These are phyloP conservation scores for Clausena lansium DNA, from an alignment of 345 rosid genomes.

Conservation along the genomic window DNA sequence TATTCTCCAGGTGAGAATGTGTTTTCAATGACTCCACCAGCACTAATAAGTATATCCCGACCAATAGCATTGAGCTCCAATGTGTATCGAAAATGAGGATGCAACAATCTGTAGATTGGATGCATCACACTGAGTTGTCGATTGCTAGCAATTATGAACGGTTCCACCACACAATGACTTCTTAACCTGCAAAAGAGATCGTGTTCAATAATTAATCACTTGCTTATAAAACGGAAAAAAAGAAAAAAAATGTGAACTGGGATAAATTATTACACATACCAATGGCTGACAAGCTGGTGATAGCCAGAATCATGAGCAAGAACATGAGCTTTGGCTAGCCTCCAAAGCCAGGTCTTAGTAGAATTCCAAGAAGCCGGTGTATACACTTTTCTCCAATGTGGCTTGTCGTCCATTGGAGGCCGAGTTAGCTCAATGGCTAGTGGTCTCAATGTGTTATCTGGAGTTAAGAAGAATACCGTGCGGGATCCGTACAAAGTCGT, in stretches of 20 bases:
- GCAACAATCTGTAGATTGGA: constrained; percentile 56
- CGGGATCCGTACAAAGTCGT: constrained; percentile 65
- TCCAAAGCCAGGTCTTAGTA: constrained; percentile 73
- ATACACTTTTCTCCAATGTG: constrained; percentile 63
- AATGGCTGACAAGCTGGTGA: constrained; percentile 76
- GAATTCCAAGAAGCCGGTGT: constrained; percentile 33
- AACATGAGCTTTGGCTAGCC: constrained; percentile 65
- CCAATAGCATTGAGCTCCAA: constrained; percentile 76
- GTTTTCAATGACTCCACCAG: constrained; percentile 62
- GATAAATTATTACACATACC: constrained; percentile 33
- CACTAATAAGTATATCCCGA: constrained; percentile 47
- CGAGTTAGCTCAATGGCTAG: constrained; percentile 67
- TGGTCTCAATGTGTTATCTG: constrained; percentile 48
- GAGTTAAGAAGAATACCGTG: constrained; percentile 56
- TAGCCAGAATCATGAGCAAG: constrained; percentile 62
- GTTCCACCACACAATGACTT: constrained; percentile 67
- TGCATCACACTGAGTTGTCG: constrained; percentile 76
- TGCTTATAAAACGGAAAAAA: too few relatives aligned
- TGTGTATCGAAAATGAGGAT: constrained; percentile 78
- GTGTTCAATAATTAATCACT: too few relatives aligned
- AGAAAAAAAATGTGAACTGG: too few relatives aligned
- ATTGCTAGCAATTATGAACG: constrained; percentile 65
- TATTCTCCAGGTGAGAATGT: constrained; percentile 57
- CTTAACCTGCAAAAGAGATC: constrained; percentile 46
- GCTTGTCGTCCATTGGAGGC: constrained; percentile 50